phyloP scores from a whole-genome alignment of 768 basidiomycete genomes.

The Pholiota molesta region DNA sequence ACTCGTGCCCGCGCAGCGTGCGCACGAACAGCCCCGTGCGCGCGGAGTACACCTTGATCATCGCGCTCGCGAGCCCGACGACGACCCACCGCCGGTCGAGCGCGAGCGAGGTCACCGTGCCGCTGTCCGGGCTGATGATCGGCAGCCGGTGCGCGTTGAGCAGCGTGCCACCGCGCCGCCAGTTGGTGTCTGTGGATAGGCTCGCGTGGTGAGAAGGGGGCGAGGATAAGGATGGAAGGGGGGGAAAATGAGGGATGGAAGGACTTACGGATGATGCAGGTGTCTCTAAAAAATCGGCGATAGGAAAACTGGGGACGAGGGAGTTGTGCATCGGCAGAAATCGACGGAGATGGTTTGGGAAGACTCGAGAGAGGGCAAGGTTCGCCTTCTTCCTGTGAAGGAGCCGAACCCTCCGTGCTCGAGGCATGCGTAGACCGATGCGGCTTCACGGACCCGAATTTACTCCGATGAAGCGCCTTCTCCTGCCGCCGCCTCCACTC shows the following conservation, averaged over 20 bases:
- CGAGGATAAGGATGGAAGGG: not conserved
- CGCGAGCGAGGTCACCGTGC: constrained; percentile 80
- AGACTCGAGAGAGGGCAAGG: not conserved
- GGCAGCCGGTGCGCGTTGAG: constrained; percentile 65
- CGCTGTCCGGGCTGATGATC: constrained; percentile 10
- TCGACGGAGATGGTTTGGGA: not conserved
- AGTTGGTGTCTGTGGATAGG: constrained; percentile 63
- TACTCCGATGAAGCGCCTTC: constrained; percentile 8
- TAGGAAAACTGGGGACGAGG: not conserved
- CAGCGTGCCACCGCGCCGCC: constrained; percentile 75
- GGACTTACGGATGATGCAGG: not conserved
- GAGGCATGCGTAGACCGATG: constrained; percentile 2
- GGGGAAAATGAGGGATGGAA: not conserved
- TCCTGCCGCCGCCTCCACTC: constrained; percentile 5
- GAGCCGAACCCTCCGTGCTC: not conserved
- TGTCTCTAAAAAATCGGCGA: constrained; percentile 26
- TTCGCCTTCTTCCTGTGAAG: not conserved
- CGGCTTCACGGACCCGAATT: not conserved
- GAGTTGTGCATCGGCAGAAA: not conserved
- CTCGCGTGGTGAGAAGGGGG: constrained; percentile 4
- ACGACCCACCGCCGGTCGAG: constrained; percentile 85
- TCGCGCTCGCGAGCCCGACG: constrained; percentile 84
- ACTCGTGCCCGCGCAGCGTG: constrained; percentile 82
- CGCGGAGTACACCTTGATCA: constrained; percentile 85
- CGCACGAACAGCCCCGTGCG: constrained; percentile 73